Conservation (phyloP, 179 eudicot species). For the Gypsophila paniculata region DNA sequence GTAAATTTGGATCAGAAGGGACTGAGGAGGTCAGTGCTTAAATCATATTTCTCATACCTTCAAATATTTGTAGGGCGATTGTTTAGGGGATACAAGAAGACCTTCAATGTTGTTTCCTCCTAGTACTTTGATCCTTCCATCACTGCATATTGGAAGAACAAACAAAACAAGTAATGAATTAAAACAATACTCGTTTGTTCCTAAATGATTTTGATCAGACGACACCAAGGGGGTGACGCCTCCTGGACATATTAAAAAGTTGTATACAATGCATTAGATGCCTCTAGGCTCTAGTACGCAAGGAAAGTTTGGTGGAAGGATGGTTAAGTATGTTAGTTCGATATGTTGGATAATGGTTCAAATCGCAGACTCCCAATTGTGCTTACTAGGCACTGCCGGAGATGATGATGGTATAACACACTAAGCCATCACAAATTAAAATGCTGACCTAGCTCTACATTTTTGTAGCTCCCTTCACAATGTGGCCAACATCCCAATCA, state of each 20-base stretch:
- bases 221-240: background rate
- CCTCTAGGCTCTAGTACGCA: background rate
- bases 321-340: background rate
- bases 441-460: background rate
- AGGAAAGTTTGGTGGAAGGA: background rate
- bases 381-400: background rate
- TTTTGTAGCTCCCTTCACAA: background rate
- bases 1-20: too few relatives aligned
- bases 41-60: conserved; percentile 48
- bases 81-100: conserved; percentile 62
- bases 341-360: background rate
- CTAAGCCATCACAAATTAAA: background rate
- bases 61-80: conserved; percentile 63
- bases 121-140: conserved; percentile 83
- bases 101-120: conserved; percentile 78
- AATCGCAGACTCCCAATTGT: background rate
- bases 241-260: background rate
- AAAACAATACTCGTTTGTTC: background rate
- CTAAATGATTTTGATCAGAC: too few relatives aligned
- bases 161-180: conserved; percentile 8
- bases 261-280: background rate
- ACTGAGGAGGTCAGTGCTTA: too few relatives aligned
- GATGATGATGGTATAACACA: background rate
- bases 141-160: conserved; percentile 42
- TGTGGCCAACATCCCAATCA: background rate